Evolutionary conservation across 2,329 filamentous ascomycete species (phyloP), one percentile per base, ranked within the genome.

Genomic region (Alternaria metachromatica): DNA sequence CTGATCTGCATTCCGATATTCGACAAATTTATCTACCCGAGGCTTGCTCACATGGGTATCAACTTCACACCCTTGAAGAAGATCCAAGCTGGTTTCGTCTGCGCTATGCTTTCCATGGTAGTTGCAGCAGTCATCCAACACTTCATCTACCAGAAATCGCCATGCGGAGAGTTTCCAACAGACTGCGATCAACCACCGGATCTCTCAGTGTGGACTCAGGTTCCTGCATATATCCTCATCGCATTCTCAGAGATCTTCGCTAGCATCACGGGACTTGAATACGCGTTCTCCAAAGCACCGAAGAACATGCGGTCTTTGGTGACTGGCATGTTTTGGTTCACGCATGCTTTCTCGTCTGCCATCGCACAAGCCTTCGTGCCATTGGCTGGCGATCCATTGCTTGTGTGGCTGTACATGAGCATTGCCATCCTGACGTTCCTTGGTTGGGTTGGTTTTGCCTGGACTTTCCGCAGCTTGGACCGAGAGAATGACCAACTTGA

Each of bases 1-100:
- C 87, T 94, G 70, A 87, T 94, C 75, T 87, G 93, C 80, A 90
- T 93, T 56, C 91, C 91, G 2, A 69, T 72, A 63, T 86, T 89
- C 65, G 91, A 94, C 62, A 68, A 72, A 44, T 37, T 89, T 21
- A 69, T 94, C 61, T 94, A 93, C 79, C 92, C 91, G 0, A 75
- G 84, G 12, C 85, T 93, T 59, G 88, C 89, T 70, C 88, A 86
- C 70, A 61, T 85, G 28, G 87, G 86, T 45, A 84, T 93, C 76
- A 83, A 84, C 60, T 92, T 93, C 82, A 90, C 86, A 2, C 92
- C 90, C 28, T 89, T 93, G 80, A 92, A 90, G 83, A 89, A 89
- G 76, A 93, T 94, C 80, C 85, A 90, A 1, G 77, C 83, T 5
- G 92, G 91, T 25, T 93, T 93, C 82, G 75, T 87, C 64, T 84